These are phyloP conservation scores for Aspergillus heteromorphus DNA, from an alignment of 495 filamentous ascomycete species.

Conservation along the genomic window DNA sequence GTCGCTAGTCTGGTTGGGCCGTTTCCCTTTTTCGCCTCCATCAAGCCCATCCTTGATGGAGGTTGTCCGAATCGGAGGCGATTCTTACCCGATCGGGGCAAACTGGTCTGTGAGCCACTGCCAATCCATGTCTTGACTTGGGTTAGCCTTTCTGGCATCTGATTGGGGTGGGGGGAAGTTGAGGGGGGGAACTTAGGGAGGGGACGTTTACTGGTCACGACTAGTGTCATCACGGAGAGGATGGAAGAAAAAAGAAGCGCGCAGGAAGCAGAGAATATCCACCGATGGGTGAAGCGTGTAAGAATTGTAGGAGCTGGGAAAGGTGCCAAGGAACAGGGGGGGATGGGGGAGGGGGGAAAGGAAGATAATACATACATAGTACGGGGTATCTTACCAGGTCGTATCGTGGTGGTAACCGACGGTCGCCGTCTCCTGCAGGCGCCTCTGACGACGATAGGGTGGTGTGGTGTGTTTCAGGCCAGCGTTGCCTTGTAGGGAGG, in stretches of 20 bases:
- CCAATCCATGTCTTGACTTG: not conserved
- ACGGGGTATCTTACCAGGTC: no score
- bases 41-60: not conserved
- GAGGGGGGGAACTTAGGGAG: not conserved
- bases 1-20: not conserved
- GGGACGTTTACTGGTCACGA: not conserved
- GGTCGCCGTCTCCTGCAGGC: not conserved
- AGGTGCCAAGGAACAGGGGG: not conserved
- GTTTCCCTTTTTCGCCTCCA: not conserved
- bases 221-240: not conserved
- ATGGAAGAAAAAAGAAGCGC: not conserved
- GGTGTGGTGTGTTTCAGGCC: not conserved
- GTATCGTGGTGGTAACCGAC: not conserved
- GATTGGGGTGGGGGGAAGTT: not conserved
- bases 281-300: not conserved
- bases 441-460: constrained; percentile 5
- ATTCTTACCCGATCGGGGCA: not conserved
- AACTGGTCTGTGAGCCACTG: not conserved
- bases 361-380: no score
- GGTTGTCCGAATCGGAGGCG: not conserved
- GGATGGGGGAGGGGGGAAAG: no score
- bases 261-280: not conserved
- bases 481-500: not conserved
- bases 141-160: not conserved
- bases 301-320: not conserved